These are phyloP conservation scores for Monilinia vaccinii-corymbosi DNA, from an alignment of 2,329 filamentous ascomycete genomes.

Conservation along the genomic window DNA sequence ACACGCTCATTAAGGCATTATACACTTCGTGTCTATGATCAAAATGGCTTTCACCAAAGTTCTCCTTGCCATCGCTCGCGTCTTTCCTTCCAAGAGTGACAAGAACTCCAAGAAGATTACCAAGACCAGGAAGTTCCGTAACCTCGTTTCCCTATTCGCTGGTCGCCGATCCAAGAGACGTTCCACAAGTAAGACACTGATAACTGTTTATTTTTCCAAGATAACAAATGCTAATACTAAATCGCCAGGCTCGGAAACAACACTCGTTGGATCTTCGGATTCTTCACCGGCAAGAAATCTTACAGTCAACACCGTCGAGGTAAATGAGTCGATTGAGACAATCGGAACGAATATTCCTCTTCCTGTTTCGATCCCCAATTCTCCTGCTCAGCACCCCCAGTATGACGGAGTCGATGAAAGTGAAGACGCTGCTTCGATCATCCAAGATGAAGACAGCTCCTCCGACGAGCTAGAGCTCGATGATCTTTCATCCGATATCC, in stretches of 20 bases:
- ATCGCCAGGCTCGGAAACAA: background rate
- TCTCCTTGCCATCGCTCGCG: background rate
- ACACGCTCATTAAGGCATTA: background rate
- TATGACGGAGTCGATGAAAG: background rate
- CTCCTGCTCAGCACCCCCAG: no score
- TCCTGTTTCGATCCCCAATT: no score
- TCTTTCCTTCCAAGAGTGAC: background rate
- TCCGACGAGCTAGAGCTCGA: background rate
- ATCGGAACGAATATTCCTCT: background rate
- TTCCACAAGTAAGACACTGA: background rate
- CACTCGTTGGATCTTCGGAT: background rate
- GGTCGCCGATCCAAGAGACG: background rate
- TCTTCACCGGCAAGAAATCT: background rate
- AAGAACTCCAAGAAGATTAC: background rate
- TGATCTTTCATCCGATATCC: no score
- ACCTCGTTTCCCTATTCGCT: background rate
- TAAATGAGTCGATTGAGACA: background rate
- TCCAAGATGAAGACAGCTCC: no score
- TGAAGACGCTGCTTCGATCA: no score
- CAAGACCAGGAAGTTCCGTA: background rate
- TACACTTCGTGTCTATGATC: background rate
- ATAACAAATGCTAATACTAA: background rate
- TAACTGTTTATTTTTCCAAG: background rate
- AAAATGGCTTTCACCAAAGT: background rate
- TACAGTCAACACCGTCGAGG: background rate